These are phyloP conservation scores for Helianthus tuberosus DNA, from an alignment of 129 eudicot species.

Conservation along the genomic window DNA sequence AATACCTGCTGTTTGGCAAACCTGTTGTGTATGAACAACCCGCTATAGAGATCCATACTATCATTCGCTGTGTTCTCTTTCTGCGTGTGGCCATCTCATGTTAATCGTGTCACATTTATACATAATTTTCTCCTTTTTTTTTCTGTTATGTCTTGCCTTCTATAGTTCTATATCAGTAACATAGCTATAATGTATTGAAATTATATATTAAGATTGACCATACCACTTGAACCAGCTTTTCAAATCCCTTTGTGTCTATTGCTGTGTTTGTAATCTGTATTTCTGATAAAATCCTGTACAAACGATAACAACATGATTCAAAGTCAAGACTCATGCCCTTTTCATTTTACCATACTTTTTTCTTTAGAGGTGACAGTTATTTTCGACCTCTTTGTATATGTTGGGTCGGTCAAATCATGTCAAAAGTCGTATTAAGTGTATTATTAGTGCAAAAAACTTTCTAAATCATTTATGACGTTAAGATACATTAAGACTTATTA, in stretches of 20 bases:
- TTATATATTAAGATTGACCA: too few species aligned
- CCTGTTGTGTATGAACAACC: too few species aligned
- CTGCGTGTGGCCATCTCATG: too few species aligned
- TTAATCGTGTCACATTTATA: too few species aligned
- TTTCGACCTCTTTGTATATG: not conserved
- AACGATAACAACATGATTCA: constrained; percentile 10
- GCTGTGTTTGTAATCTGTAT: constrained; percentile 60
- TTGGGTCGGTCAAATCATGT: not conserved
- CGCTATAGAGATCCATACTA: too few species aligned
- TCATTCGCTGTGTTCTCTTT: too few species aligned
- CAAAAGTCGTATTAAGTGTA: not conserved
- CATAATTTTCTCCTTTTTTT: too few species aligned
- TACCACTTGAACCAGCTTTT: constrained; percentile 77
- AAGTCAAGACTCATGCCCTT: not conserved
- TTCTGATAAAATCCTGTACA: constrained; percentile 61
- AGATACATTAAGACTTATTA: too few species aligned
- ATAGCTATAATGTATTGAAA: not conserved
- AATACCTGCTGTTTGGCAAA: too few species aligned
- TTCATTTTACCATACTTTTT: not conserved
- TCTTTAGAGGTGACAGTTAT: not conserved
- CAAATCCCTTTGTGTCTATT: constrained; percentile 70
- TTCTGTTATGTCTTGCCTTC: not conserved
- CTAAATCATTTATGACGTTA: too few species aligned
- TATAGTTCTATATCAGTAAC: not conserved
- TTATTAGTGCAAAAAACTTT: not conserved